Percentiles rank a stretch among this genome's conserved stretches.
These are phyloP conservation scores for Nicotiana undulata DNA, from an alignment of 257 asterid genomes.

Conservation along the genomic window DNA sequence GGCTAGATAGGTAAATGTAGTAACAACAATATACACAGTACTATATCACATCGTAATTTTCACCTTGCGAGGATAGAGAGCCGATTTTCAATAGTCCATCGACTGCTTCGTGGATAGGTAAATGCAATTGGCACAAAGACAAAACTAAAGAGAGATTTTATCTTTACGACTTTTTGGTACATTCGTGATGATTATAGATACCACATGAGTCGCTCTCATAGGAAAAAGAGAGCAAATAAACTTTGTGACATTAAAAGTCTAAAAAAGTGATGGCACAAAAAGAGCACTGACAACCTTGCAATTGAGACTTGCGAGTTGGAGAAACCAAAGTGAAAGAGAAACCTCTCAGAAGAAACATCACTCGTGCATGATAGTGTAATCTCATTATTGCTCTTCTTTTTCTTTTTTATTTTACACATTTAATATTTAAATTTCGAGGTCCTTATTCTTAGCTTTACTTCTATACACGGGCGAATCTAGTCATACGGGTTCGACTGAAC, in stretches of 20 bases:
- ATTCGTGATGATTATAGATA: not conserved
- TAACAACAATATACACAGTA: too few relatives aligned
- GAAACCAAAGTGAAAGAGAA: not conserved
- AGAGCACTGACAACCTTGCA: not conserved
- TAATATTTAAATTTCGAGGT: not conserved
- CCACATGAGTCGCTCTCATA: not conserved
- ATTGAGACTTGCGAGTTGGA: not conserved
- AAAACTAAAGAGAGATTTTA: not conserved
- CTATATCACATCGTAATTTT: too few relatives aligned
- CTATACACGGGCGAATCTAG: too few relatives aligned
- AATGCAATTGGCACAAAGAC: not conserved
- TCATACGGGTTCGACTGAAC: too few relatives aligned
- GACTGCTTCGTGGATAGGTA: too few relatives aligned
- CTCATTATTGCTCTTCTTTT: constrained; percentile 5
- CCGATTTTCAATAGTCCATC: too few relatives aligned
- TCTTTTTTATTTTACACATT: not conserved
- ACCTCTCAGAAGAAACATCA: not conserved
- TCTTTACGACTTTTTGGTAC: not conserved
- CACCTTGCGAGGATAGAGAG: too few relatives aligned
- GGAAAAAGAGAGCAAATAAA: not conserved
- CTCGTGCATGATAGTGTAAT: not conserved
- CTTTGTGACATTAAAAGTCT: not conserved
- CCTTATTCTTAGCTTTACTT: too few relatives aligned
- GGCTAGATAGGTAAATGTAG: not conserved
- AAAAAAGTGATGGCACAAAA: not conserved